Conservation (phyloP, 352 stramenopile species). For the Globisporangium takayamanum region DNA sequence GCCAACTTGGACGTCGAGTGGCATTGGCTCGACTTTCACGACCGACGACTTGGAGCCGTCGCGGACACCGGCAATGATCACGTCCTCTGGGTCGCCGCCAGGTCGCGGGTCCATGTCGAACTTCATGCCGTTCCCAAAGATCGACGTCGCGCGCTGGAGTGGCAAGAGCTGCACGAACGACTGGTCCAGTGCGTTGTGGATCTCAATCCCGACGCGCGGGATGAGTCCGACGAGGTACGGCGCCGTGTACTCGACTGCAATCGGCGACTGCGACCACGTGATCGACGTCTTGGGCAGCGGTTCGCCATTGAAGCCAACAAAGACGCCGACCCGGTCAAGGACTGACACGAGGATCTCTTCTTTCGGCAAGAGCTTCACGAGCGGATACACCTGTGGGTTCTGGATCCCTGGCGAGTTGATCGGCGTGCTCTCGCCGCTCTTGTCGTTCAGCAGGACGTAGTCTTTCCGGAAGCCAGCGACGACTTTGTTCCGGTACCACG, state of each 20-base stretch:
- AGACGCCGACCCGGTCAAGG: conserved; percentile 80
- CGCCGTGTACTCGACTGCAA: conserved; percentile 69
- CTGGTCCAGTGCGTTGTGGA: conserved; percentile 68
- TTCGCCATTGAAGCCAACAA: conserved; percentile 75
- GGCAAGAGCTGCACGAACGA: conserved; percentile 71
- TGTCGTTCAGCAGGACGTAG: conserved; percentile 82
- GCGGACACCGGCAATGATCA: conserved; percentile 68
- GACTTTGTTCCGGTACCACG: conserved; percentile 88
- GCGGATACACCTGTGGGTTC: conserved; percentile 54
- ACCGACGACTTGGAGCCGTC: conserved; percentile 70
- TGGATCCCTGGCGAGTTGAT: conserved; percentile 71
- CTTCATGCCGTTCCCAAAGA: conserved; percentile 90
- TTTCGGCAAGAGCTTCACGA: conserved; percentile 80
- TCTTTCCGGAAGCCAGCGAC: conserved; percentile 69
- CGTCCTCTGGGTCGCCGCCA: conserved; percentile 67
- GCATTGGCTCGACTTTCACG: conserved; percentile 83
- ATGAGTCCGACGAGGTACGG: conserved; percentile 76
- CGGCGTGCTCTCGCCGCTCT: conserved; percentile 57
- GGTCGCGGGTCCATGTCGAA: conserved; percentile 83
- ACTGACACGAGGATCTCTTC: conserved; percentile 79
- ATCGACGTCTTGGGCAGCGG: conserved; percentile 75
- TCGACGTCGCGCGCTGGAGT: conserved; percentile 50
- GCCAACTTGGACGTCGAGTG: conserved; percentile 75
- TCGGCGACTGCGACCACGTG: conserved; percentile 71
- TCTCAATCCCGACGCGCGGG: conserved; percentile 72